phyloP scores from a whole-genome alignment of 2,329 filamentous ascomycete genomes.

The Dothideomycetes sp. region DNA sequence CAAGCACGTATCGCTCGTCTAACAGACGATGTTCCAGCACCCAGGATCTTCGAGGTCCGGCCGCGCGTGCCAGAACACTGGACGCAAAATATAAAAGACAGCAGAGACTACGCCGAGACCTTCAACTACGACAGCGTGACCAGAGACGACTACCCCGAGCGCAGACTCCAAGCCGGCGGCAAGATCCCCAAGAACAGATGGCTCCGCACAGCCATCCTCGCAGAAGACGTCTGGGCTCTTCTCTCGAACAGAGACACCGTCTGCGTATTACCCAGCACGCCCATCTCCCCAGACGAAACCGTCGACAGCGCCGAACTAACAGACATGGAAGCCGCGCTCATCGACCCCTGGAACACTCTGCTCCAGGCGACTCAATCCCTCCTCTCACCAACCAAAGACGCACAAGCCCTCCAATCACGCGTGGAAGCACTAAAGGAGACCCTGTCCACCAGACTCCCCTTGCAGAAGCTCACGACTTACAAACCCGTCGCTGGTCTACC shows the following conservation, averaged over 20 bases:
- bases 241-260: conserved; percentile 7
- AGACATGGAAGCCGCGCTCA: conserved; percentile 2
- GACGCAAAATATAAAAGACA: conserved; percentile 17
- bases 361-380: conserved; percentile 5
- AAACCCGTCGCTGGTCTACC: conserved; percentile 6
- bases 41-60: conserved; percentile 3
- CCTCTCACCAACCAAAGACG: conserved; percentile 2
- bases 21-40: conserved; percentile 12
- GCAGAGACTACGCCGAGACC: conserved; percentile 22
- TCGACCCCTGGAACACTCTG: conserved; percentile 3
- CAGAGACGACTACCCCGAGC: conserved; percentile 6
- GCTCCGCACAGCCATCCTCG: conserved; percentile 11
- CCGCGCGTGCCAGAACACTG: conserved; percentile 18
- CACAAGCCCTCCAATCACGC: conserved; percentile 1
- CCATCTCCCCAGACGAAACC: conserved; percentile 6
- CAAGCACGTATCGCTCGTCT: conserved; percentile 20
- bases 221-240: conserved; percentile 8
- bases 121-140: conserved; percentile 18
- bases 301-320: conserved; percentile 10
- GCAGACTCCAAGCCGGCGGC: conserved; percentile 10
- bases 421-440: background rate
- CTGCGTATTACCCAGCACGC: conserved; percentile 3
- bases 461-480: conserved; percentile 2
- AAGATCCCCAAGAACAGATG: conserved; percentile 14
- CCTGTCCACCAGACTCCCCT: background rate